Evolutionary conservation across 306 rosid genomes (phyloP), one percentile per base, ranked within the genome.

Genomic region (Senna siamea): DNA sequence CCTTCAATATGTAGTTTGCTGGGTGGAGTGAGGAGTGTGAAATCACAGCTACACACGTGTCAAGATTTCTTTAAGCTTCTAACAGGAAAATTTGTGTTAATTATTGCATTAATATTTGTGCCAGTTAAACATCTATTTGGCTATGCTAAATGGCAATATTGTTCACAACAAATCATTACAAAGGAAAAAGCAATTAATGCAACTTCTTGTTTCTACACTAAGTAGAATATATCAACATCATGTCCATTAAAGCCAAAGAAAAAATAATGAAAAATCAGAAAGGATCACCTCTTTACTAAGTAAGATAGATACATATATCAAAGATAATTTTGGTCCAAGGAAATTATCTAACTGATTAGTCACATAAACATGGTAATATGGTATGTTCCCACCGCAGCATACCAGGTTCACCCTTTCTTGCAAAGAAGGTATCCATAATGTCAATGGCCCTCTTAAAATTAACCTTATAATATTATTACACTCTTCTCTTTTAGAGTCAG

Each of bases 41-140:
- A 66, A 51, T 40, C 52, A 55, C 32, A 67, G 48, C 67, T 8
- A 22, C 32, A n/a, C 35, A 50, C 18, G 28, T 11, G 51, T 51
- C 9, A 23, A 7, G 34, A 37, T 58, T 26, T 4, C 48, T 17
- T 9, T 14, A 37, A 20, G 69, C 53, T 9, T 37, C n/a, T 60
- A n/a, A 44, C 19, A 5, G 56, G 46, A 66, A 19, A 10, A 20
- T 20, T 37, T 44, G 68, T 23, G 56, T 63, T 22, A 20, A 37
- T 52, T 50, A 40, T 59, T 57, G 43, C 55, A 55, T 15, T 44
- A 64, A 75, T 26, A 43, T 8, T 63, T 41, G 58, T 35, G 66
- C 53, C 19, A 54, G 61, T 18, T 38, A 34, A n/a, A n/a, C n/a
- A n/a, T n/a, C n/a, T n/a, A n/a, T n/a, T n/a, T n/a, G n/a, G n/a